Evolutionary conservation across 306 rosid genomes (phyloP), one percentile per base, ranked within the genome.

Genomic region (Gillenia trifoliata): DNA sequence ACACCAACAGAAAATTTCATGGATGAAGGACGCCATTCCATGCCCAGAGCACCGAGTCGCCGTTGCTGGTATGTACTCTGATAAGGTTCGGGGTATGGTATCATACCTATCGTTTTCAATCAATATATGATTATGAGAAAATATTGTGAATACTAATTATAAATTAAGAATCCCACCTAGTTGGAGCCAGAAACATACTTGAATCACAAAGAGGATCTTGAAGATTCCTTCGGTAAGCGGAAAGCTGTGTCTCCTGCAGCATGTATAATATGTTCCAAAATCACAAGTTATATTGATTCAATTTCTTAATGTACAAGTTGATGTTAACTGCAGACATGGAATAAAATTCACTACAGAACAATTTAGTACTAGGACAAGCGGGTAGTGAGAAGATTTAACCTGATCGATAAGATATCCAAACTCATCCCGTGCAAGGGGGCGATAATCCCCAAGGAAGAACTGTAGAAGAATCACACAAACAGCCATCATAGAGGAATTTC

Each of bases 371-470:
- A n/a, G n/a, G 75, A 79, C 80, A 64, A 40, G 52, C 2, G 20
- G 20, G 55, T 63, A 38, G 7, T 33, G 64, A n/a, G 59, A 31
- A 81, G n/a, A 56, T 67, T 26, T 66, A 67, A 92, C 97, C 96
- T 88, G 93, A 86, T 92, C 98, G 83, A 90, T 87, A 83, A 88
- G 84, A 78, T 83, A 71, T 78, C 96, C 98, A 60, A 83, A 84
- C 74, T 77, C 49, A 76, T 92, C 98, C 71, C 81, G 88, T 34
- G 77, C 74, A 71, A 90, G 93, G 69, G 98, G 98, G 20, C 96
- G 93, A 80, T 90, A 92, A 79, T 92, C 98, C 38, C 98, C 96
- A 73, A 92, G 96, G 81, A 88, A 92, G 80, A 92, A 92, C 96
- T 92, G 91, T 74, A 63, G 70, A 41, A 77, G 80, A 75, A 83